Percentiles rank a stretch among this genome's conserved stretches.
These are phyloP conservation scores for Aspergillus arachidicola DNA, from an alignment of 2,329 filamentous ascomycete species.

Conservation along the genomic window DNA sequence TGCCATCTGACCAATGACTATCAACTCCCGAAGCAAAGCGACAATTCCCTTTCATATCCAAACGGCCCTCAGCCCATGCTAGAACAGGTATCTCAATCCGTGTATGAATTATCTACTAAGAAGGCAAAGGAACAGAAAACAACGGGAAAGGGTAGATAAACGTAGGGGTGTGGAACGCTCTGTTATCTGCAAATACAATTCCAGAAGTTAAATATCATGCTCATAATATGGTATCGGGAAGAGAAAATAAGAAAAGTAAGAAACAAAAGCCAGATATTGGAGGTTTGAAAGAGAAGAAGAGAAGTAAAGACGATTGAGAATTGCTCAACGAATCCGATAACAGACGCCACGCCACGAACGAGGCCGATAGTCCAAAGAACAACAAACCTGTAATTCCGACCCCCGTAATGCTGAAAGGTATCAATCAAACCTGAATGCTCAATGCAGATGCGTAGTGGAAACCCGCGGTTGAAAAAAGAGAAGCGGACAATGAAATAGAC, in stretches of 20 bases:
- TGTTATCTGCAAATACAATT: slow-evolving; percentile 34
- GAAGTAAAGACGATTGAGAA: slow-evolving; percentile 8
- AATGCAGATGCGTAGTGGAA: slow-evolving; percentile 27
- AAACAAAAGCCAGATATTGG: background rate
- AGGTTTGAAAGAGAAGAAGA: background rate
- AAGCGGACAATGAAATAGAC: slow-evolving; percentile 11
- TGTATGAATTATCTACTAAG: slow-evolving; percentile 4
- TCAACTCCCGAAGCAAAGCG: background rate
- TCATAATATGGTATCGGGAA: slow-evolving; percentile 38
- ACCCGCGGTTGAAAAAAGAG: slow-evolving; percentile 13
- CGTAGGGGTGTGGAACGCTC: slow-evolving; percentile 11
- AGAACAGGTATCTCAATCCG: slow-evolving; percentile 1
- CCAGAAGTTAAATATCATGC: slow-evolving; percentile 31
- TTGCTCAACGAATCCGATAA: slow-evolving; percentile 25
- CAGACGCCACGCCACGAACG: slow-evolving; percentile 30
- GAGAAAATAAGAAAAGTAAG: slow-evolving; percentile 8
- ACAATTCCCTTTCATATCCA: background rate
- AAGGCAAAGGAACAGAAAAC: background rate
- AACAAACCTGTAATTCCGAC: slow-evolving; percentile 25
- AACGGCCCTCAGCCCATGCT: background rate
- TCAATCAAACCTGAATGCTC: slow-evolving; percentile 26
- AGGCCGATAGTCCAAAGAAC: slow-evolving; percentile 24
- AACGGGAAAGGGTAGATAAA: slow-evolving; percentile 3
- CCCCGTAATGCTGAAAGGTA: slow-evolving; percentile 30
- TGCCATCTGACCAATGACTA: background rate